phyloP scores from a whole-genome alignment of 768 basidiomycete genomes.

The Rhizopogon vesiculosus region DNA sequence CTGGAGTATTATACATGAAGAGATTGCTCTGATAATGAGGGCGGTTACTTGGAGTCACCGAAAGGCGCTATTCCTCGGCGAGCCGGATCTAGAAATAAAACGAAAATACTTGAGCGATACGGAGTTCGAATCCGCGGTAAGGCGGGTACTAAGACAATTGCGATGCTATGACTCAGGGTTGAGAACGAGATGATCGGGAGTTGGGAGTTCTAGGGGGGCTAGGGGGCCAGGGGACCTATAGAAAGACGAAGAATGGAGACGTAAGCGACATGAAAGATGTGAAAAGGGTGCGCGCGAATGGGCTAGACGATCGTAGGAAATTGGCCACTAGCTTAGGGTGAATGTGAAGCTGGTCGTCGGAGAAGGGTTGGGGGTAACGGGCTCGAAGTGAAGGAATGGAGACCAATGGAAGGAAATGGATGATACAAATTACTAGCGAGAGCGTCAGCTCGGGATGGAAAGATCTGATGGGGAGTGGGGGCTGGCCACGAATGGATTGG shows the following conservation, averaged over 20 bases:
- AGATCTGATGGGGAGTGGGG: constrained; percentile 4
- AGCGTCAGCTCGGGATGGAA: constrained; percentile 1
- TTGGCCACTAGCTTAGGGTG: background rate
- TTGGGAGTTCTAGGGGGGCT: constrained; percentile 2
- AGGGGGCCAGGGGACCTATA: constrained; percentile 1
- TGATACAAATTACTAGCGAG: constrained; percentile 1
- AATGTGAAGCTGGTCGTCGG: background rate
- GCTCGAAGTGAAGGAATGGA: constrained; percentile 6
- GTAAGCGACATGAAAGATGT: constrained; percentile 19
- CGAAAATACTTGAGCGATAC: background rate
- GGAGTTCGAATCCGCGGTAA: constrained; percentile 25
- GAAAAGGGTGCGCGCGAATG: constrained; percentile 25
- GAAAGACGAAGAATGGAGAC: background rate
- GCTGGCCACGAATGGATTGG: constrained; percentile 6
- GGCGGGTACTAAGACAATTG: constrained; percentile 6
- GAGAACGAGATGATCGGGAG: constrained; percentile 8
- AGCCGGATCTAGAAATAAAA: constrained; percentile 20
- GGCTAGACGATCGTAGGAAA: background rate
- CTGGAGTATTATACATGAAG: constrained; percentile 2
- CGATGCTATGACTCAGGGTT: constrained; percentile 13
- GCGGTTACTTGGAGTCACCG: constrained; percentile 4
- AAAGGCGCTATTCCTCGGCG: constrained; percentile 19
- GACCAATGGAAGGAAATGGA: constrained; percentile 2
- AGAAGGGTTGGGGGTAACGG: constrained; percentile 23
- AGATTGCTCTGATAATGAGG: background rate